These are phyloP conservation scores for Tubosaeta sp. DNA, from an alignment of 768 basidiomycete genomes.

Conservation along the genomic window DNA sequence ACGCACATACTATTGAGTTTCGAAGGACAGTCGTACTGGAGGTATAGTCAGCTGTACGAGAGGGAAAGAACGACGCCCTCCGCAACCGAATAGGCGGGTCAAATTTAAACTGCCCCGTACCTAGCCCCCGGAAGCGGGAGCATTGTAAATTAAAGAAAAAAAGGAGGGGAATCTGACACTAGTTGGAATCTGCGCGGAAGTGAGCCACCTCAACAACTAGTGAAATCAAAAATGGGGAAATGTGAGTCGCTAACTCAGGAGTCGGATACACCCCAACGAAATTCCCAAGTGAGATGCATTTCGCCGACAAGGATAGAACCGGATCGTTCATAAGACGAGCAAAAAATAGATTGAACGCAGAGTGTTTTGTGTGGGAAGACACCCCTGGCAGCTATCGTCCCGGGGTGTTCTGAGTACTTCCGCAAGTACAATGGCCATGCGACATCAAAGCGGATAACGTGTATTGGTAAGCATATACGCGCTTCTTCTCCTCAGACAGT, in stretches of 20 bases:
- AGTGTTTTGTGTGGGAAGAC: too few species aligned
- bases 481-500: not conserved
- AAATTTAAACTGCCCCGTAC: not conserved
- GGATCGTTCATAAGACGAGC: not conserved
- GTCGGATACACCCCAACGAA: not conserved
- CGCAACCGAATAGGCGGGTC: not conserved
- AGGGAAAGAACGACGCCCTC: not conserved
- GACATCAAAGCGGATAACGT: not conserved
- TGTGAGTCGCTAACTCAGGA: too few species aligned
- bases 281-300: not conserved
- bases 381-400: too few species aligned
- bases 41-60: not conserved
- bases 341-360: too few species aligned
- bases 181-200: not conserved
- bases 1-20: not conserved
- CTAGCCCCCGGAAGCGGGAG: not conserved
- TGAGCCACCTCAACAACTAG: not conserved
- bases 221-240: too few species aligned
- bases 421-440: too few species aligned
- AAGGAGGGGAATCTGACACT: not conserved
- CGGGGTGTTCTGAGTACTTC: too few species aligned
- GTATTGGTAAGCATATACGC: not conserved
- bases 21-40: not conserved
- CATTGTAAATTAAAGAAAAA: not conserved
- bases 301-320: not conserved